Conservation (phyloP, 306 rosid genomes). For the Cicer chorassanicum region DNA sequence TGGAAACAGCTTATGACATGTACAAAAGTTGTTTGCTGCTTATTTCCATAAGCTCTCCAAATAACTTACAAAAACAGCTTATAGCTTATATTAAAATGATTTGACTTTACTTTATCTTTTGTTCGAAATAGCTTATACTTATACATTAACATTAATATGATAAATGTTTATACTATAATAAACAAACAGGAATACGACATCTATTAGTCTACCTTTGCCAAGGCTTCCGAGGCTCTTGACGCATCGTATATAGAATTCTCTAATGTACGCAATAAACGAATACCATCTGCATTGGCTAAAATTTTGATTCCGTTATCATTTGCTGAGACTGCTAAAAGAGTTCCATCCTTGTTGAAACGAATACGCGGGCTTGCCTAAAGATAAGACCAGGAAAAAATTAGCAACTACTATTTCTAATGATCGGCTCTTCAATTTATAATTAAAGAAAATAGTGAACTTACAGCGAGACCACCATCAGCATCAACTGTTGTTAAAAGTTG, state of each 20-base stretch:
- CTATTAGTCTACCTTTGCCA: conserved; percentile 69
- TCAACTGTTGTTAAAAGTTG: conserved; percentile 82
- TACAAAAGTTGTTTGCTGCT: too few relatives aligned
- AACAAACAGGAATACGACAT: background rate
- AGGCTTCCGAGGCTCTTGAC: conserved; percentile 79
- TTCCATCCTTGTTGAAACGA: conserved; percentile 97
- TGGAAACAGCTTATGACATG: too few relatives aligned
- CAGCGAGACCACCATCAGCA: conserved; percentile 97
- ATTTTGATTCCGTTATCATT: conserved; percentile 89
- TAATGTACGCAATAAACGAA: conserved; percentile 58
- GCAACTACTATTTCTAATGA: conserved; percentile 32
- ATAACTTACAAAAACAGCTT: too few relatives aligned
- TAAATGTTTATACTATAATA: too few relatives aligned
- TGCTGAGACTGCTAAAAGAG: conserved; percentile 88
- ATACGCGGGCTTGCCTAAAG: conserved; percentile 91
- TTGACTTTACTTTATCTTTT: too few relatives aligned
- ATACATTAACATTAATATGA: too few relatives aligned
- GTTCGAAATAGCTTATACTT: too few relatives aligned
- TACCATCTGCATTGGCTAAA: conserved; percentile 79
- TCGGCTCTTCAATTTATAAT: conserved; percentile 16
- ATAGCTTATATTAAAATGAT: too few relatives aligned
- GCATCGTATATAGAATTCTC: conserved; percentile 83
- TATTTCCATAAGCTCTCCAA: too few relatives aligned
- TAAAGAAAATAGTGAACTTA: conserved; percentile 52
- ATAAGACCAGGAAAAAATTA: conserved; percentile 46